These are phyloP conservation scores for Podospora tetraspora DNA, from an alignment of 495 filamentous ascomycete genomes.

Conservation along the genomic window DNA sequence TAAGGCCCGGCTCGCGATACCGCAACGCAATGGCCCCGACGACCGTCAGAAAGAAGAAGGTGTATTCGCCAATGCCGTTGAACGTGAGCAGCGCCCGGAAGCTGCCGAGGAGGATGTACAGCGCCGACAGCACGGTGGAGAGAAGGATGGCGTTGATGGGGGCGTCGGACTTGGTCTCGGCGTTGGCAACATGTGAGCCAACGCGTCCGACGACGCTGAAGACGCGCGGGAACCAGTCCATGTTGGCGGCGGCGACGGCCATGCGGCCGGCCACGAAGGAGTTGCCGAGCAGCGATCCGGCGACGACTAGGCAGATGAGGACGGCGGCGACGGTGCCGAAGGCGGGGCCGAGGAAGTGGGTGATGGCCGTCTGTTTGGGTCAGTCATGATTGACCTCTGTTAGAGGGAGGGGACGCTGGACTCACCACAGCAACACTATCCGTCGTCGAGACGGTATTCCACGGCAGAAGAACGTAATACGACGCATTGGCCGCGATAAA, in stretches of 20 bases:
- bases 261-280: slow-evolving; percentile 53
- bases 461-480: slow-evolving; percentile 53
- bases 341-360: slow-evolving; percentile 42
- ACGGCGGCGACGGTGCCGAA: slow-evolving; percentile 45
- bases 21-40: slow-evolving; percentile 48
- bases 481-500: slow-evolving; percentile 50
- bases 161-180: slow-evolving; percentile 26
- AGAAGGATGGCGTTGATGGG: slow-evolving; percentile 50
- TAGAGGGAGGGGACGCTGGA: slow-evolving; percentile 2
- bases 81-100: slow-evolving; percentile 54
- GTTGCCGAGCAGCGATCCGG: slow-evolving; percentile 52
- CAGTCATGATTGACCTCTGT: background rate
- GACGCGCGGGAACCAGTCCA: slow-evolving; percentile 44
- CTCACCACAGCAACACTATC: slow-evolving; percentile 54
- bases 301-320: slow-evolving; percentile 49
- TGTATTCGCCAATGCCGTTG: slow-evolving; percentile 52
- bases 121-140: slow-evolving; percentile 39
- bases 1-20: slow-evolving; percentile 42
- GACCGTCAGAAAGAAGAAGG: slow-evolving; percentile 55
- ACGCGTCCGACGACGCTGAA: slow-evolving; percentile 41
- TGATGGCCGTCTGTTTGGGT: slow-evolving; percentile 46
- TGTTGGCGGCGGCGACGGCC: slow-evolving; percentile 51
- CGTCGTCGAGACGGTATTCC: slow-evolving; percentile 46
- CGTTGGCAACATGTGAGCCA: slow-evolving; percentile 10
- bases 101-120: slow-evolving; percentile 53